Evolutionary conservation across 2,329 filamentous ascomycete genomes (phyloP).

Genomic region (Apiospora phragmitis): DNA sequence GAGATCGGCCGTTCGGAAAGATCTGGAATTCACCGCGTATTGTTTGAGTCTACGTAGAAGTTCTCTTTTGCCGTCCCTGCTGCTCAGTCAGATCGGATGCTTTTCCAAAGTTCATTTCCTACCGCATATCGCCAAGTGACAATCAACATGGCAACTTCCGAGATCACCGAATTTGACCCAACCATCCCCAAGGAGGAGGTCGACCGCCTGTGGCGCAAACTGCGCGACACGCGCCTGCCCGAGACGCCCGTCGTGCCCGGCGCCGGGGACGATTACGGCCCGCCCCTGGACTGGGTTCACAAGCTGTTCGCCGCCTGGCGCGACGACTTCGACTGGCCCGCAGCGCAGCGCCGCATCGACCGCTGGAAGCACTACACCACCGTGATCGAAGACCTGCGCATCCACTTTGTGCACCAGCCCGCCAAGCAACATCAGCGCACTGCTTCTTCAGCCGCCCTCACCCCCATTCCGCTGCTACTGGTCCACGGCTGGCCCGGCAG

Average conservation of each 20-base stretch:
- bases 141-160: not conserved
- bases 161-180: constrained; percentile 11
- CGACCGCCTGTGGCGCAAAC: constrained; percentile 16
- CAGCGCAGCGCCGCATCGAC: constrained; percentile 16
- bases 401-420: constrained; percentile 27
- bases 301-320: constrained; percentile 17
- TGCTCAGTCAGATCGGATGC: no score
- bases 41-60: no score
- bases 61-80: no score
- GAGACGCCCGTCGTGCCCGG: constrained; percentile 16
- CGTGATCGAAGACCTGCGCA: constrained; percentile 11
- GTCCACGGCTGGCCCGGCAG: constrained; percentile 46
- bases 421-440: constrained; percentile 10
- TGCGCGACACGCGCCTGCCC: constrained; percentile 16
- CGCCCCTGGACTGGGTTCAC: constrained; percentile 15
- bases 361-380: constrained; percentile 18
- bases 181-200: constrained; percentile 16
- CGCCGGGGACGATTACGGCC: constrained; percentile 17
- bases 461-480: constrained; percentile 40
- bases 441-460: no score
- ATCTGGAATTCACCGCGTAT: no score
- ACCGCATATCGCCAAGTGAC: no score
- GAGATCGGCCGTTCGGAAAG: no score
- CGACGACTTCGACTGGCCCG: constrained; percentile 19
- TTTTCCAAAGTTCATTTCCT: no score